phyloP scores from a whole-genome alignment of 2,329 filamentous ascomycete genomes.

The Gaeumannomyces tritici region DNA sequence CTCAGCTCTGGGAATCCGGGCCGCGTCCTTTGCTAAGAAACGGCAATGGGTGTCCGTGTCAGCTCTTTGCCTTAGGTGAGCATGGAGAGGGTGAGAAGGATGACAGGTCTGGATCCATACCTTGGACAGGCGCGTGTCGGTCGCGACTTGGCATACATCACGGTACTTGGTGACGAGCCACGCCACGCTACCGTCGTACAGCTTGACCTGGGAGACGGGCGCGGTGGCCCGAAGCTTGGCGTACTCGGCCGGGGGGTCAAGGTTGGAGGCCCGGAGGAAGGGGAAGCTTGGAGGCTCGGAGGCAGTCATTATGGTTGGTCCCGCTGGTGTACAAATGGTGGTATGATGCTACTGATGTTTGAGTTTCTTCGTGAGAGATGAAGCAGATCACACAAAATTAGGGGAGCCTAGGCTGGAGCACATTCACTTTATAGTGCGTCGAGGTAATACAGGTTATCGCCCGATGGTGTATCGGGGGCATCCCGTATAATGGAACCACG shows the following conservation, averaged over 20 bases:
- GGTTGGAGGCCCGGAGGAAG: conserved; percentile 25
- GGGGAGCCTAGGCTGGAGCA: too few species aligned
- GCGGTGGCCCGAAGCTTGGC: conserved; percentile 29
- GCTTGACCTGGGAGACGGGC: conserved; percentile 32
- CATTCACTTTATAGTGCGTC: too few species aligned
- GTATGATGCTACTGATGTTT: too few species aligned
- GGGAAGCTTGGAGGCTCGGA: conserved; percentile 21
- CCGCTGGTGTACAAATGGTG: too few species aligned
- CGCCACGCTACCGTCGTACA: conserved; percentile 34
- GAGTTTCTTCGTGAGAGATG: too few species aligned
- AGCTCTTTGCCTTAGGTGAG: too few species aligned
- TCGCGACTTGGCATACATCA: conserved; percentile 33
- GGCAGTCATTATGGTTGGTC: not conserved
- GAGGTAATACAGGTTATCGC: too few species aligned
- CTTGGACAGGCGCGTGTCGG: conserved; percentile 36
- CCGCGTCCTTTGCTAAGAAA: conserved; percentile 11
- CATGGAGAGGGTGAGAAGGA: too few species aligned
- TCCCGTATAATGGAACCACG: too few species aligned
- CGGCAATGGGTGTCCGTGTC: too few species aligned
- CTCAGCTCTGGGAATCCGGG: conserved; percentile 37
- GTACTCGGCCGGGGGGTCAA: conserved; percentile 33
- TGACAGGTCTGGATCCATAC: conserved; percentile 16
- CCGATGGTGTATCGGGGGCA: too few species aligned
- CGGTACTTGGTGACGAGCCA: conserved; percentile 39
- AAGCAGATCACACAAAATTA: too few species aligned